Percentiles rank a stretch among this genome's conserved stretches.
These are phyloP conservation scores for Emericellopsis atlantica DNA, from an alignment of 2,329 filamentous ascomycete species.

Conservation along the genomic window DNA sequence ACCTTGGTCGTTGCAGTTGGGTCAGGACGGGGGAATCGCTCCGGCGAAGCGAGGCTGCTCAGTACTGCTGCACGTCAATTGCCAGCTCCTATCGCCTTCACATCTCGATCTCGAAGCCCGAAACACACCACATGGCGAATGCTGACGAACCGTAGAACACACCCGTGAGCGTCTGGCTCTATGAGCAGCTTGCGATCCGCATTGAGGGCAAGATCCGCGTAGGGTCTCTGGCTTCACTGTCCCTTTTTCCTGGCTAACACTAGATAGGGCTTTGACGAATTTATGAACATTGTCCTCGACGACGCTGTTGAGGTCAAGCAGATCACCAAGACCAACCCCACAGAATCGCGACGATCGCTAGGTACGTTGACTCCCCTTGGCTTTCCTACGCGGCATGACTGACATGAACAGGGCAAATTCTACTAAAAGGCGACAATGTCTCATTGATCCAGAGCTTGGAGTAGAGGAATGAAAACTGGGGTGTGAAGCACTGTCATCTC, in stretches of 20 bases:
- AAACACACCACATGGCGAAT: neutral
- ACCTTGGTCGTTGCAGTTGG: neutral
- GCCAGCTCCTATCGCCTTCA: neutral
- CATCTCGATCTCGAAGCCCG: neutral
- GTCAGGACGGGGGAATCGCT: neutral
- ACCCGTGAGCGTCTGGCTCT: slow-evolving; percentile 89
- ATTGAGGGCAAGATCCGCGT: slow-evolving; percentile 97
- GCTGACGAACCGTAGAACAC: slow-evolving; percentile 42
- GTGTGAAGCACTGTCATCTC: neutral
- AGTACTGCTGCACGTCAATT: neutral
- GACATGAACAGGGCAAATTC: slow-evolving; percentile 54
- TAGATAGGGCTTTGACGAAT: slow-evolving; percentile 85
- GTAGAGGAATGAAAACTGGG: neutral
- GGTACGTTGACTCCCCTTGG: slow-evolving; percentile 38
- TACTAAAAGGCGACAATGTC: slow-evolving; percentile 82
- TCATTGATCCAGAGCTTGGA: slow-evolving; percentile 54
- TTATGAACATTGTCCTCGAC: slow-evolving; percentile 97
- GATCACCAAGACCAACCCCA: slow-evolving; percentile 63
- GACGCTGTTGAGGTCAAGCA: slow-evolving; percentile 88
- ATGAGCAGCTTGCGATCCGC: slow-evolving; percentile 85
- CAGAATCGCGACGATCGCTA: slow-evolving; percentile 65
- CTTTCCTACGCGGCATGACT: slow-evolving; percentile 10
- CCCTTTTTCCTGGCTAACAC: neutral
- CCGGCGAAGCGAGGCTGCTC: too few species aligned
- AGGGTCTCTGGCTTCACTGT: slow-evolving; percentile 24